A percentile compares a stretch with the other conserved stretches of the same genome.
Conservation (phyloP, 2,329 filamentous ascomycete species). For the Nothopassalora personata region DNA sequence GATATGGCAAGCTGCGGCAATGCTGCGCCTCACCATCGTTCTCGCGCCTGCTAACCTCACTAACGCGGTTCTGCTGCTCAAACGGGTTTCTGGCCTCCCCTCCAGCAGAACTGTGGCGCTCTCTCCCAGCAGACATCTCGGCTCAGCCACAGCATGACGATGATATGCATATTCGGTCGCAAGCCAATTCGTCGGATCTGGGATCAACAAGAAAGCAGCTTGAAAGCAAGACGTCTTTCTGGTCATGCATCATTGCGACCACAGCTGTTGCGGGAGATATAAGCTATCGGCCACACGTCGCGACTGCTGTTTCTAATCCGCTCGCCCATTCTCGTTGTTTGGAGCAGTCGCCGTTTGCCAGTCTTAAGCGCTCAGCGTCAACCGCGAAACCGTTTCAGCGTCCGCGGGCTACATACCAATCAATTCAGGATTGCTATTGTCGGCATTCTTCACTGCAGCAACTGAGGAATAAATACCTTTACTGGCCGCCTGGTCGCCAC, state of each 20-base stretch:
- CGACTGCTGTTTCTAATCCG: not conserved
- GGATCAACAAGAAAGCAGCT: conserved; percentile 3
- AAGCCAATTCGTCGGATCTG: not conserved
- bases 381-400: not conserved
- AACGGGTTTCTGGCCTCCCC: not conserved
- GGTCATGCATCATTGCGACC: not conserved
- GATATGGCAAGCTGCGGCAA: not conserved
- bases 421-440: conserved; percentile 12
- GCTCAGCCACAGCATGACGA: not conserved
- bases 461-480: conserved; percentile 7
- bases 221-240: not conserved
- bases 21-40: not conserved
- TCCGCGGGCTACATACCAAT: conserved; percentile 15
- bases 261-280: not conserved
- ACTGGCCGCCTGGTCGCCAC: not conserved
- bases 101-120: not conserved
- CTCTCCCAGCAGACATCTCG: not conserved
- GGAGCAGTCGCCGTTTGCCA: not conserved
- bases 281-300: not conserved
- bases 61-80: not conserved
- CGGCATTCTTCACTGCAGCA: conserved; percentile 12
- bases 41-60: not conserved
- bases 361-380: conserved; percentile 5
- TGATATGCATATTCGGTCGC: not conserved
- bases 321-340: not conserved